Evolutionary conservation across 1,139 yeast genomes (phyloP), one percentile per base, ranked within the genome.

Genomic region (Sugiyamaella paludigena): DNA sequence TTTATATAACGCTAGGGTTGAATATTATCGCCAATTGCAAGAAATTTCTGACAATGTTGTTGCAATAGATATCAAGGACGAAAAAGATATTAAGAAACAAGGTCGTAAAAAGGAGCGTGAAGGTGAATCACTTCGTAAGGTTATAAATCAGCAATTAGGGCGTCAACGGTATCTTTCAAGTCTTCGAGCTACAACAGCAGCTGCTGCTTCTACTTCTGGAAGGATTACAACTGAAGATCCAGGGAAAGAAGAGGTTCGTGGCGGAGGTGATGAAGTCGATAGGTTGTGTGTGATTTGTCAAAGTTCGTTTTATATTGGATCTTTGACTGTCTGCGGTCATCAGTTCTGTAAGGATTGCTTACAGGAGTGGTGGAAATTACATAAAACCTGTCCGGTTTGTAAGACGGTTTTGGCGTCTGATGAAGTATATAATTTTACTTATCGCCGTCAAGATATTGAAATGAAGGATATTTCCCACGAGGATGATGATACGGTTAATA

Each of bases 291-390:
- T 83, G 39, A 89, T 92, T 56, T 92, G 98, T 64, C 79, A 84
- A 24, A 75, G 80, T 3, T 65, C 77, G 1, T 87, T 89, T 40
- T 74, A 80, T 2, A 73, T 81, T 41, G 98, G 98, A 0, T 77
- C 92, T 0, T 72, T 91, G 52, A 84, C 95, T 0, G 81, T 80
- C 15, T 91, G 98, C 74, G 97, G 97, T 0, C 98, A 91, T 66
- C 83, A 83, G 58, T 91, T 84, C 63, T 91, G 97, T 63, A 78
- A 79, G 51, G 84, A 78, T 1, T 91, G 98, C 65, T 71, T 89
- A 34, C 74, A 69, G 12, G 81, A 77, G 50, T 92, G 98, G 98
- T 64, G 84, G 49, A 71, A 68, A 11, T 72, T 72, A 16, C 76
- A 76, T 36, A 64, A 66, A 7, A 65, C 71, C 1, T 91, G 98